Evolutionary conservation across 495 filamentous ascomycete species (phyloP), one percentile per base, ranked within the genome.

Genomic region (Podospora sp.): DNA sequence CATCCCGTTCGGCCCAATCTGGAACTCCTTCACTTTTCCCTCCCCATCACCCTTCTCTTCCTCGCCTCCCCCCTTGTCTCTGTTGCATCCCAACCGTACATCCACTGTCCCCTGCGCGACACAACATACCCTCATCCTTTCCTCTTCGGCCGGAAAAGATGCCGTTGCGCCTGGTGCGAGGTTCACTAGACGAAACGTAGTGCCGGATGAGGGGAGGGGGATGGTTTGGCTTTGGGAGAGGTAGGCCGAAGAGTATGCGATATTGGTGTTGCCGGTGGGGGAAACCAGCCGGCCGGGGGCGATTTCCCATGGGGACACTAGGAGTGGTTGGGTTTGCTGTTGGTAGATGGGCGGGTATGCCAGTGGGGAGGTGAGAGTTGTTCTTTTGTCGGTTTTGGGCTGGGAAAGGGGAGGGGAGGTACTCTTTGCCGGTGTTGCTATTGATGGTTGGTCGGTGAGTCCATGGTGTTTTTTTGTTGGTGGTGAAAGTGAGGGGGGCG

Each of bases 1-100:
- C 60, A 69, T 59, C 20, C 68, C 71, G 11, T 68, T 70, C 1
- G 60, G 60, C 8, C 65, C 65, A 6, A 73, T 56, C 14, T 55
- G 55, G 25, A 73, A 70, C 14, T 22, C 52, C 21, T 3, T 14
- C 8, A 3, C 25, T 59, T 35, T 24, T 33, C 26, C 26, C 55
- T 58, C 26, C 20, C 55, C 21, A 2, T 26, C 55, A 21, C 26
- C 55, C 22, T 58, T 27, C 26, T 12, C 21, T 18, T 29, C 53
- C 59, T 16, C 67, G 68, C 4, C 66, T 46, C 20, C 33, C 33
- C 33, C 33, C 33, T 12, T 36, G 5, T 12, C 33, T 36, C 33
- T 36, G 5, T 12, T 36, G 5, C 33, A 36, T 46, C 40, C 16
- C 14, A 12, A 46, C 2, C 4, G 2, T 46, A 12, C 40, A 46